A percentile compares a stretch with the other conserved stretches of the same genome.
phyloP scores from a whole-genome alignment of 768 basidiomycete species.

The Mycena maculata region DNA sequence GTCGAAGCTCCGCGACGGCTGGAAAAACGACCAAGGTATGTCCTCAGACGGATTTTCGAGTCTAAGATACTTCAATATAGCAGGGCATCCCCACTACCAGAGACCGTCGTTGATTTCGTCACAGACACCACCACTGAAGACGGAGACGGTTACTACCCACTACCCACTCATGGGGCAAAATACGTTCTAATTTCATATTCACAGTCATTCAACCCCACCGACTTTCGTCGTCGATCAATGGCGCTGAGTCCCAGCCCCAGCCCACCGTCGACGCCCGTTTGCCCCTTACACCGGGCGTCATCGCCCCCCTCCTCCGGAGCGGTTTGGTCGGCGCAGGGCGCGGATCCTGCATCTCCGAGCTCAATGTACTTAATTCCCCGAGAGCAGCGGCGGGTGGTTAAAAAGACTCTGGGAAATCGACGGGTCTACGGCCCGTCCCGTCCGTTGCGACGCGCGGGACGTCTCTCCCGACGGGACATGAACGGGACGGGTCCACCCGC shows the following conservation, averaged over 20 bases:
- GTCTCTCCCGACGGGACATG: neutral
- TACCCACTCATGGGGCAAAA: too few species aligned
- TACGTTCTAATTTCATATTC: too few species aligned
- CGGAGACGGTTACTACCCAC: neutral
- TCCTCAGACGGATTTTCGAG: too few species aligned
- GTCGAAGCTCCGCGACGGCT: conserved; percentile 16
- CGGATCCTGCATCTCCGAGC: neutral
- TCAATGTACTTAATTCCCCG: neutral
- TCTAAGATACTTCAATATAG: too few species aligned
- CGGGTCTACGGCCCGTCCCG: neutral
- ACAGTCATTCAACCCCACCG: neutral
- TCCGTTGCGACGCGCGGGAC: conserved; percentile 15
- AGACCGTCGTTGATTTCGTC: too few species aligned
- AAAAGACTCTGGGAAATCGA: neutral
- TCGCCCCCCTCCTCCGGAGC: neutral
- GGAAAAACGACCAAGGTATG: conserved; percentile 12
- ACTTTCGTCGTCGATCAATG: neutral
- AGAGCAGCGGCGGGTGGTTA: neutral
- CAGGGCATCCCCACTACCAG: neutral
- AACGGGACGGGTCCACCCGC: conserved; percentile 16
- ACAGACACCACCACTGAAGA: neutral
- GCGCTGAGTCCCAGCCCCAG: conserved; percentile 2
- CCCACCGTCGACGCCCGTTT: conserved; percentile 1
- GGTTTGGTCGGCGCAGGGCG: neutral
- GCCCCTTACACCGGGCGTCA: neutral